A percentile compares a stretch with the other conserved stretches of the same genome.
phyloP scores from a whole-genome alignment of 225 moss, liverwort and hornwort genomes.

The Physcomitrellopsis africana region DNA sequence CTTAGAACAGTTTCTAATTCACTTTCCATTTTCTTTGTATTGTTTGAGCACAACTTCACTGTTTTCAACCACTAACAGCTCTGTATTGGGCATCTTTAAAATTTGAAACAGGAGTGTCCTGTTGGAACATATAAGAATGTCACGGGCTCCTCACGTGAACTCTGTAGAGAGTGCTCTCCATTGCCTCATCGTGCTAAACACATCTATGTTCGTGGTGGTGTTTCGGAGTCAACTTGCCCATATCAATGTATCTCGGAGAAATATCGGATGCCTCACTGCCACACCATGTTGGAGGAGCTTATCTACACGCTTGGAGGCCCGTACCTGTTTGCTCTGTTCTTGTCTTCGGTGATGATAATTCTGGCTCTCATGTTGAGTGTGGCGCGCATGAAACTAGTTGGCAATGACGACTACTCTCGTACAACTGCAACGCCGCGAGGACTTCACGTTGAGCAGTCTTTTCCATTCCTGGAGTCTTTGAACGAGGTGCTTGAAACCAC shows the following conservation, averaged over 20 bases:
- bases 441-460: conserved; percentile 81
- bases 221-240: conserved; percentile 60
- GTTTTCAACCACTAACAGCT: conserved; percentile 15
- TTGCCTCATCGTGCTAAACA: conserved; percentile 73
- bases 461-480: conserved; percentile 91
- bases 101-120: conserved; percentile 78
- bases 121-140: conserved; percentile 86
- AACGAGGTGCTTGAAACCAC: conserved; percentile 97
- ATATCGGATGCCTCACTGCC: conserved; percentile 89
- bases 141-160: conserved; percentile 64
- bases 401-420: conserved; percentile 84
- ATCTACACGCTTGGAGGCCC: conserved; percentile 89
- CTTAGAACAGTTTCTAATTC: neutral
- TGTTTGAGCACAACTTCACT: neutral
- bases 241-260: conserved; percentile 75
- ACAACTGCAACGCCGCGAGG: conserved; percentile 60
- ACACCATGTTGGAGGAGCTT: conserved; percentile 82
- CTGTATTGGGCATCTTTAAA: neutral
- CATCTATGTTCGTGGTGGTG: conserved; percentile 87
- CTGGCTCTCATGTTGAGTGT: conserved; percentile 92
- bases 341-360: conserved; percentile 74
- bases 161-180: conserved; percentile 69
- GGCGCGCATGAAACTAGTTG: conserved; percentile 86
- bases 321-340: conserved; percentile 69
- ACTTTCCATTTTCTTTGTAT: too few relatives aligned